Conservation (phyloP, 2,329 filamentous ascomycete genomes). For the Colletotrichum lentis region DNA sequence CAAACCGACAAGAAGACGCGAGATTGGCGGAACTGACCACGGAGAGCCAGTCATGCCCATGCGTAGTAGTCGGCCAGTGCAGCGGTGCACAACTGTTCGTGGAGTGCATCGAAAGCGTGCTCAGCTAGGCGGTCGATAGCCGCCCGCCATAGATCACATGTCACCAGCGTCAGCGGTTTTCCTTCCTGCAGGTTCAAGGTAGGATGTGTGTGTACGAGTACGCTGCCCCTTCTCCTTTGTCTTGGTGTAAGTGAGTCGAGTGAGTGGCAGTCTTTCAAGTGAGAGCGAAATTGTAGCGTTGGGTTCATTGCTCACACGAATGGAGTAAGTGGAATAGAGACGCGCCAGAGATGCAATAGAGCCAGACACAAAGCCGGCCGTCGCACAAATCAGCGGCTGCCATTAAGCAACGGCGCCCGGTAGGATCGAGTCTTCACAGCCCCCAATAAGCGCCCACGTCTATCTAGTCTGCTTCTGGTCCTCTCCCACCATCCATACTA, state of each 20-base stretch:
- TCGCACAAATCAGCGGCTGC: slow-evolving; percentile 19
- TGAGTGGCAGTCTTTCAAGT: not conserved
- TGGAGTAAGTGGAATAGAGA: not conserved
- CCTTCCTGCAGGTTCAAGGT: not conserved
- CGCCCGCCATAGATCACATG: slow-evolving; percentile 16
- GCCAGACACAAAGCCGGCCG: slow-evolving; percentile 9
- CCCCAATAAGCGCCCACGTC: slow-evolving; percentile 24
- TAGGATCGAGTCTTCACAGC: slow-evolving; percentile 10
- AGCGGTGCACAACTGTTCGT: not conserved
- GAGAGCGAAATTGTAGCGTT: slow-evolving; percentile 18
- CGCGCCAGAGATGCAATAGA: slow-evolving; percentile 16
- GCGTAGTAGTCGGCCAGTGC: not conserved
- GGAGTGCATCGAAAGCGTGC: not conserved
- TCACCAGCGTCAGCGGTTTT: slow-evolving; percentile 24
- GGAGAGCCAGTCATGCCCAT: not conserved
- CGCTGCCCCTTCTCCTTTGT: not conserved
- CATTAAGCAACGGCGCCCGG: slow-evolving; percentile 9
- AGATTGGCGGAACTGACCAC: slow-evolving; percentile 22
- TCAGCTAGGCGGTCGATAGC: slow-evolving; percentile 10
- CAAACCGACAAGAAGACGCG: slow-evolving; percentile 15
- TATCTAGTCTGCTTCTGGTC: slow-evolving; percentile 9
- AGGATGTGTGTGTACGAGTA: not conserved
- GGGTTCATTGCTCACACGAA: slow-evolving; percentile 26
- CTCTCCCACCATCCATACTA: slow-evolving; percentile 6
- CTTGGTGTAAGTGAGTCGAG: not conserved